Percentiles rank a stretch among this genome's conserved stretches.
Conservation (phyloP, 805 yeast genomes). For the Candida dendrica region DNA sequence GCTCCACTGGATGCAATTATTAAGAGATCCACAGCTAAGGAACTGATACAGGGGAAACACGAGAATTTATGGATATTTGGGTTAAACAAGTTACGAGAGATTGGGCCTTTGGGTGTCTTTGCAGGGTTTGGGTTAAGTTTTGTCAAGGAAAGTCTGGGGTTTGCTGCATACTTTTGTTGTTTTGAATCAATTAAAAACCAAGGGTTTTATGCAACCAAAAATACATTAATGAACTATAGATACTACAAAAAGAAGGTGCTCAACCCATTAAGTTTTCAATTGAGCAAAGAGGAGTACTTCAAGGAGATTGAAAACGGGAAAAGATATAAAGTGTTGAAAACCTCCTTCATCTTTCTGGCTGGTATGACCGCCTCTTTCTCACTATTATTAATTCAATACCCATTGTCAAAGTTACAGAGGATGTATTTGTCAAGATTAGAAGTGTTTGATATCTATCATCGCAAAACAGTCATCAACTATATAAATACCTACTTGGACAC, state of each 20-base stretch:
- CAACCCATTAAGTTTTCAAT: constrained; percentile 17
- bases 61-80: constrained; percentile 77
- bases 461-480: constrained; percentile 36
- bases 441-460: constrained; percentile 60
- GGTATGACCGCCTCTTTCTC: constrained; percentile 84
- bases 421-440: constrained; percentile 75
- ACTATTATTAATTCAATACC: constrained; percentile 74
- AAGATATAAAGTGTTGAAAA: constrained; percentile 42
- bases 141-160: constrained; percentile 73
- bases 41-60: constrained; percentile 59
- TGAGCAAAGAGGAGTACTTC: constrained; percentile 15
- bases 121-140: constrained; percentile 82
- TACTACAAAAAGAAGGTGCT: constrained; percentile 28
- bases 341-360: constrained; percentile 67
- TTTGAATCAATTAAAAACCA: constrained; percentile 76
- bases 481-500: constrained; percentile 76
- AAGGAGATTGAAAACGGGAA: constrained; percentile 20
- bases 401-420: constrained; percentile 71
- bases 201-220: constrained; percentile 42
- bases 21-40: constrained; percentile 72
- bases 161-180: constrained; percentile 75
- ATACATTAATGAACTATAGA: constrained; percentile 35
- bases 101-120: constrained; percentile 80
- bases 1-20: constrained; percentile 92
- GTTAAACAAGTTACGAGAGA: constrained; percentile 52